A percentile compares a stretch with the other conserved stretches of the same genome.
Evolutionary conservation across 495 filamentous ascomycete genomes (phyloP).

Genomic region (Neurospora tetraspora): DNA sequence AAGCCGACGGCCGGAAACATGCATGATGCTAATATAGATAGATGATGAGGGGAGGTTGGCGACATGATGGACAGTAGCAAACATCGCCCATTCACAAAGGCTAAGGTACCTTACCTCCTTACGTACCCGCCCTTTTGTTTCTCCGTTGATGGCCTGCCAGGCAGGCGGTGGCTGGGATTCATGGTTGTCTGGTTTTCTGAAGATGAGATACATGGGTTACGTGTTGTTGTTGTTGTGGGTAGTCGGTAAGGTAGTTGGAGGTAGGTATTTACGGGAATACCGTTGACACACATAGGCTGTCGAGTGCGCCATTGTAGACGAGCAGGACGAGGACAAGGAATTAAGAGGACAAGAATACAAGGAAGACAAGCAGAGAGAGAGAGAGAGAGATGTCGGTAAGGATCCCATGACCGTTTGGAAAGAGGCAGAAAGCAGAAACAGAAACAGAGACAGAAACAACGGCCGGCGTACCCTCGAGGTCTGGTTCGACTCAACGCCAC

Average conservation of each 20-base stretch:
- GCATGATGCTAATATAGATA: neutral
- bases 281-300: no score
- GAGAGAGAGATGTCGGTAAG: neutral
- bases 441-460: neutral
- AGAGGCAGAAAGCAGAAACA: neutral
- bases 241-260: neutral
- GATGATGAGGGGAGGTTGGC: neutral
- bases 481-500: neutral
- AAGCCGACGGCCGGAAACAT: neutral
- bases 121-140: neutral
- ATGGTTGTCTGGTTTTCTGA: neutral
- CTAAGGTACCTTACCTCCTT: neutral
- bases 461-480: neutral
- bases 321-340: neutral
- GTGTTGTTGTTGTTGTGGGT: neutral
- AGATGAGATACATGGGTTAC: neutral
- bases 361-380: neutral
- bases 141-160: neutral
- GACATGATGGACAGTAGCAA: neutral
- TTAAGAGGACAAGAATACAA: neutral
- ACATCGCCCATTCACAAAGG: neutral
- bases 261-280: no score
- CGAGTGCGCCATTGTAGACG: no score
- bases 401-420: neutral
- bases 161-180: neutral